Percentiles rank a stretch among this genome's conserved stretches.
phyloP scores from a whole-genome alignment of 208 protist genomes.

The Trypanosoma mega region DNA sequence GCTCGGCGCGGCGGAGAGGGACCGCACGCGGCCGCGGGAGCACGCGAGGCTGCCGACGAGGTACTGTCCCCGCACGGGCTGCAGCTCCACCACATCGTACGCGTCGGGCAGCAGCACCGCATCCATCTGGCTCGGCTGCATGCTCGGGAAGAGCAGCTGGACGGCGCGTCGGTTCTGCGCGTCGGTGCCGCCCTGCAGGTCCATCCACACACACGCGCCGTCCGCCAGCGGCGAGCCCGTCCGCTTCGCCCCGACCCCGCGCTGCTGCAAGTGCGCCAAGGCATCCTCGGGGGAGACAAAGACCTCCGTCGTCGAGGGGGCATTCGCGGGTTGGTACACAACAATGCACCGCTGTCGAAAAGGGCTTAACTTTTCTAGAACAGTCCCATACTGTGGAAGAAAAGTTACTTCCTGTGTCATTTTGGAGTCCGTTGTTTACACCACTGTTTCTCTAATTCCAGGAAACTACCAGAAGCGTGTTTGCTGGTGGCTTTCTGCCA shows the following conservation, averaged over 20 bases:
- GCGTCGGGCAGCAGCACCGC: constrained; percentile 48
- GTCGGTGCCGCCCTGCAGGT: constrained; percentile 38
- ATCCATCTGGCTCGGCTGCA: constrained; percentile 46
- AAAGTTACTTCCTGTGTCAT: background rate
- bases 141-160: constrained; percentile 30
- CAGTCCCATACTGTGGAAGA: background rate
- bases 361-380: background rate
- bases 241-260: background rate
- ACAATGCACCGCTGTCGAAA: background rate
- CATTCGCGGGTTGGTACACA: background rate
- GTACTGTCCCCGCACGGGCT: constrained; percentile 42
- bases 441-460: too few species aligned
- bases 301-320: background rate
- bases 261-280: background rate
- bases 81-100: constrained; percentile 65
- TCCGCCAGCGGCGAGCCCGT: background rate
- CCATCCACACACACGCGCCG: constrained; percentile 52
- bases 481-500: too few species aligned
- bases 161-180: constrained; percentile 35
- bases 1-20: constrained; percentile 10
- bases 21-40: constrained; percentile 18
- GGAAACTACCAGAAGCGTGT: too few species aligned
- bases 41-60: constrained; percentile 60
- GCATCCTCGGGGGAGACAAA: constrained; percentile 8
- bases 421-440: background rate